phyloP scores from a whole-genome alignment of 1,284 basidiomycete genomes.

The Prillingera fragicola region DNA sequence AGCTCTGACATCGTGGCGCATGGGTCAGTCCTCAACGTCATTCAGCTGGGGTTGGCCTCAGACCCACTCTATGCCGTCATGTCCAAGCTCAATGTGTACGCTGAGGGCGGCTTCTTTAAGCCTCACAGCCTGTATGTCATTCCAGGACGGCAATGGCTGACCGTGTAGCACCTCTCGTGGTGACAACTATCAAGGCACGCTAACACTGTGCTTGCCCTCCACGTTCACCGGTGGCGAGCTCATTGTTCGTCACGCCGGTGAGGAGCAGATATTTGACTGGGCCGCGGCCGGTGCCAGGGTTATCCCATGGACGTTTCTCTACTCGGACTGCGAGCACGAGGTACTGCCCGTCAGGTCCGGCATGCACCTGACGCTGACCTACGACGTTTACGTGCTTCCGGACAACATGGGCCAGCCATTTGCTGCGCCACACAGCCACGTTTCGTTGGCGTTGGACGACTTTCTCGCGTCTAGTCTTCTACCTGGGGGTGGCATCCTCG shows the following conservation, averaged over 20 bases:
- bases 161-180: not conserved
- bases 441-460: not conserved
- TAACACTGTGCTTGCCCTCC: slow-evolving; percentile 24
- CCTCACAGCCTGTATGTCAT: too few relatives aligned
- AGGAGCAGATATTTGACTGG: slow-evolving; percentile 14
- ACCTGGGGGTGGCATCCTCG: not conserved
- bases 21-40: slow-evolving; percentile 5
- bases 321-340: slow-evolving; percentile 52
- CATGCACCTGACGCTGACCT: slow-evolving; percentile 50
- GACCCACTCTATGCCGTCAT: slow-evolving; percentile 4
- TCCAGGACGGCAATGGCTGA: too few relatives aligned
- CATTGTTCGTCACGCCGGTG: slow-evolving; percentile 15
- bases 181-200: slow-evolving; percentile 4
- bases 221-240: slow-evolving; percentile 23
- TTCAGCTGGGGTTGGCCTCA: not conserved
- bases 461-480: not conserved
- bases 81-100: slow-evolving; percentile 20
- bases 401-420: slow-evolving; percentile 5
- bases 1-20: slow-evolving; percentile 9
- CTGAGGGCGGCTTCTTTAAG: slow-evolving; percentile 20
- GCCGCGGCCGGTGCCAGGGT: not conserved
- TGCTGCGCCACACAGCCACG: not conserved
- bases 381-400: slow-evolving; percentile 46
- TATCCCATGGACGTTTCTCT: slow-evolving; percentile 36
- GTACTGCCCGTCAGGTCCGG: slow-evolving; percentile 49